A percentile compares a stretch with the other conserved stretches of the same genome.
Evolutionary conservation across 495 filamentous ascomycete genomes (phyloP).

Genomic region (Trichodelitschia bisporula): DNA sequence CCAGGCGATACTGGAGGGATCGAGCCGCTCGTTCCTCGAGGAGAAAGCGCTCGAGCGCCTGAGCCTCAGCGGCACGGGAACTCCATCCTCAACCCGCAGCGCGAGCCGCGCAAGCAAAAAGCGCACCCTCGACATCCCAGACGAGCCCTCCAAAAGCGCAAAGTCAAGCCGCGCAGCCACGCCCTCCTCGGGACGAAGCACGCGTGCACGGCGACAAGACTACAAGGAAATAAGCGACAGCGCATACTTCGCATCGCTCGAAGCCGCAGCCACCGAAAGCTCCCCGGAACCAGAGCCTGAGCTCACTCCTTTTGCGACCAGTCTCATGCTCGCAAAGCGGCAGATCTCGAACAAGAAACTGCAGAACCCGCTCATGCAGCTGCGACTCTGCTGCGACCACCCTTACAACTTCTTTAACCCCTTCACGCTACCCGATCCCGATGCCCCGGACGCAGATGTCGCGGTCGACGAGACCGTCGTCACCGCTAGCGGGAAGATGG

Average conservation of each 20-base stretch:
- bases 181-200: conserved; percentile 17
- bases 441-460: conserved; percentile 18
- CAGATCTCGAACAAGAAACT: conserved; percentile 83
- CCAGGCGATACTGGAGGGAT: conserved; percentile 56
- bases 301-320: no score
- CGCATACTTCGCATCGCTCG: conserved; percentile 38
- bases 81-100: conserved; percentile 11
- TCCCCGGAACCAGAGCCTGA: no score
- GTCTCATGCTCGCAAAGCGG: conserved; percentile 59
- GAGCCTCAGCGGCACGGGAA: conserved; percentile 15
- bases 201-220: conserved; percentile 24
- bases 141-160: conserved; percentile 35
- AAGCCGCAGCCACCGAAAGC: conserved; percentile 7
- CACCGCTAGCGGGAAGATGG: conserved; percentile 81
- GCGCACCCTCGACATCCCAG: conserved; percentile 18
- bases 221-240: conserved; percentile 58
- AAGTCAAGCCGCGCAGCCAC: conserved; percentile 51
- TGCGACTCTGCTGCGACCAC: conserved; percentile 74
- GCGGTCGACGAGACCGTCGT: conserved; percentile 48
- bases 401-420: conserved; percentile 96
- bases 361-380: conserved; percentile 82
- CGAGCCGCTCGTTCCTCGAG: conserved; percentile 59
- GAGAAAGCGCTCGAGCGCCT: conserved; percentile 55
- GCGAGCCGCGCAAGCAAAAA: conserved; percentile 25
- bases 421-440: conserved; percentile 25